Conservation (phyloP, 225 moss, liverwort and hornwort species). For the Marchantia polymorpha region DNA sequence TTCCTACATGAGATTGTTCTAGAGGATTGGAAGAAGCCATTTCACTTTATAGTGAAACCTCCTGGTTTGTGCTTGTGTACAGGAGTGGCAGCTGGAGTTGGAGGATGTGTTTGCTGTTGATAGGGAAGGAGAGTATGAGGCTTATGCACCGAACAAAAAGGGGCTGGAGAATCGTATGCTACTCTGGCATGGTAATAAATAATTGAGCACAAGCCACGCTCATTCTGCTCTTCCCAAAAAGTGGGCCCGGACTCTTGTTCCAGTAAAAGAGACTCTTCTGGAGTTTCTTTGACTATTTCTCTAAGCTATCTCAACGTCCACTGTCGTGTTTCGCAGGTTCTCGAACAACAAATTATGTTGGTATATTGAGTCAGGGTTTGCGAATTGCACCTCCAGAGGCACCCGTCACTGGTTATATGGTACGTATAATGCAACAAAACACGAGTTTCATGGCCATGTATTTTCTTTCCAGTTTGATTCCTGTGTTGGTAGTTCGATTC, state of each 20-base stretch:
- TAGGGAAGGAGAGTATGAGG: conserved; percentile 78
- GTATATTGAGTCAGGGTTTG: conserved; percentile 95
- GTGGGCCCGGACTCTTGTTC: background rate
- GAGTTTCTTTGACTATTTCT: no score
- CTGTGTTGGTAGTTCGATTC: background rate
- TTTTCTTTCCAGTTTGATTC: background rate
- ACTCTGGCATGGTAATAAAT: conserved; percentile 85
- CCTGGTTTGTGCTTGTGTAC: conserved; percentile 15
- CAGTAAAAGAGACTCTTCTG: background rate
- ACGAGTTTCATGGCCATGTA: background rate
- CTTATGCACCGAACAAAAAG: conserved; percentile 61
- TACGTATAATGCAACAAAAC: conserved; percentile 30
- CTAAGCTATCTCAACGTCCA: background rate
- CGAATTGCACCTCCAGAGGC: conserved; percentile 99
- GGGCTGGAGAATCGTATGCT: conserved; percentile 77
- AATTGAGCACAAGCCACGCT: background rate
- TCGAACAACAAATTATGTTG: conserved; percentile 89
- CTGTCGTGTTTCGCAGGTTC: conserved; percentile 58
- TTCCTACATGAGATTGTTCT: background rate
- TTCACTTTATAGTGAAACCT: background rate
- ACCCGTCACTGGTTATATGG: conserved; percentile 96
- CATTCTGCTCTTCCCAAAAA: background rate
- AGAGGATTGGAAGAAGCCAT: background rate
- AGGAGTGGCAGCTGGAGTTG: conserved; percentile 90
- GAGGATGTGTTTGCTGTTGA: conserved; percentile 90